Percentiles rank a stretch among this genome's conserved stretches.
Conservation (phyloP, 192 early-diverging fungal species). For the Podila minutissima region DNA sequence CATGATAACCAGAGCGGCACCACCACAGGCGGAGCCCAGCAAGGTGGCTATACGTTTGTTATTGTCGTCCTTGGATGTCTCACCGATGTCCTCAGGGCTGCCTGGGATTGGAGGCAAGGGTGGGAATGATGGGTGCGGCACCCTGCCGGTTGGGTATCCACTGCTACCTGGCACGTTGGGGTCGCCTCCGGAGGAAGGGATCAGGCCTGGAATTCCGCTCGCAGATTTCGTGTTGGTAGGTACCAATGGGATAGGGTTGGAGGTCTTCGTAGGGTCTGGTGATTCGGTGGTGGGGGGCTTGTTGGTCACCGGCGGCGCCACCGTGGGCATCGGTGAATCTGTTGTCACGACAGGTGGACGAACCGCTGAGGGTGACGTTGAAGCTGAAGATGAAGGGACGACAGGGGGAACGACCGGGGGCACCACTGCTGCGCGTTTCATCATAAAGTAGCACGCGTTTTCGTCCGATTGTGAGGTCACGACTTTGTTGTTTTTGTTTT, state of each 20-base stretch:
- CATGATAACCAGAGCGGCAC: constrained; percentile 9
- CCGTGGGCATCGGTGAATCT: background rate
- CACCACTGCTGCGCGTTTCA: constrained; percentile 6
- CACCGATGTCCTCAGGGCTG: background rate
- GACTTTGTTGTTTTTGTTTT: background rate
- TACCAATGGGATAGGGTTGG: background rate
- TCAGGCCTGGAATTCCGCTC: background rate
- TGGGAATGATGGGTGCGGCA: background rate
- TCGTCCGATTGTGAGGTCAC: background rate
- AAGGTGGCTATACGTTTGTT: background rate
- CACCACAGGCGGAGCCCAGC: constrained; percentile 16
- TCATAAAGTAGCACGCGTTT: constrained; percentile 27
- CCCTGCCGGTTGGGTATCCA: background rate
- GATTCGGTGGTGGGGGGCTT: background rate
- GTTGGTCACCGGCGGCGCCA: constrained; percentile 3
- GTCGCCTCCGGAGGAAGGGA: background rate
- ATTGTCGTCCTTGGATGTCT: background rate
- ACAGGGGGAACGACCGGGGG: background rate
- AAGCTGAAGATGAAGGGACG: background rate
- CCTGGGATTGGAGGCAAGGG: background rate
- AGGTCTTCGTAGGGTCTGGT: background rate
- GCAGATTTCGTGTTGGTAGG: background rate
- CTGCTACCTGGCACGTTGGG: background rate
- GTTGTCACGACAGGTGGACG: background rate
- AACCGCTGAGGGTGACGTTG: too few species aligned